Base-by-base conservation (phyloP, 306 rosid genomes). In the Macrotyloma uniflorum region DNA sequence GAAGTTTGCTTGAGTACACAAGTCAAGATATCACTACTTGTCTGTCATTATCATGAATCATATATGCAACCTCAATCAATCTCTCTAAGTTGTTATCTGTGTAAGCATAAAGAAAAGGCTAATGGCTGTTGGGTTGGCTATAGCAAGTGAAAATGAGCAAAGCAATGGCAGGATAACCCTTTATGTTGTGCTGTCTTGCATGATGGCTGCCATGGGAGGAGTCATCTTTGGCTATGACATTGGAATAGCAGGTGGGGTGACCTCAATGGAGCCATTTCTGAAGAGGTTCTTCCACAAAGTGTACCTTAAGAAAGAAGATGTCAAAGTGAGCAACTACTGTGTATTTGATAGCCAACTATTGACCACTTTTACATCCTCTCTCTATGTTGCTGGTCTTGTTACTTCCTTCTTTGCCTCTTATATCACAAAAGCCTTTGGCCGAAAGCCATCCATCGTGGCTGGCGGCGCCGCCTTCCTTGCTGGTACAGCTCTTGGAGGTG, bases 351-450 rank as follows among this genome's bases (percentile, higher is more conserved):
- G 90, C 68, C 86, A 90, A 79, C 33, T 90, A 10, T 63, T 88
- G 79, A 91, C 94, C 18, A 80, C 93, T 22, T 91, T 91, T 85
- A 91, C 97, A 24, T 91, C 97, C 11, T 91, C 97, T 8, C 88
- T 91, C 8, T 91, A 88, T 72, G 45, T 91, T 45, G 93, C 97
- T 38, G 94, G 97, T 40, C 88, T 91, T 65, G 46, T 88, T 4
- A 90, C 94, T 75, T 75, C 97, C 80, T 62, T 87, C n/a, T 70
- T 91, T 8, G 93, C 97, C 1, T 86, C 94, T 7, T 79, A 74
- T 12, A 54, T 91, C 67, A 91, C 97, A 13, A 77, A 78, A 28
- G 80, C 85, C 49, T 87, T 80, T 1, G 97, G 97, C 16, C 93
- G 97, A 10, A 91, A 79, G 76, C 85, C 91, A 1, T 92, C 97